These are phyloP conservation scores for Podospora anserina DNA, from an alignment of 495 filamentous ascomycete species.

Conservation along the genomic window DNA sequence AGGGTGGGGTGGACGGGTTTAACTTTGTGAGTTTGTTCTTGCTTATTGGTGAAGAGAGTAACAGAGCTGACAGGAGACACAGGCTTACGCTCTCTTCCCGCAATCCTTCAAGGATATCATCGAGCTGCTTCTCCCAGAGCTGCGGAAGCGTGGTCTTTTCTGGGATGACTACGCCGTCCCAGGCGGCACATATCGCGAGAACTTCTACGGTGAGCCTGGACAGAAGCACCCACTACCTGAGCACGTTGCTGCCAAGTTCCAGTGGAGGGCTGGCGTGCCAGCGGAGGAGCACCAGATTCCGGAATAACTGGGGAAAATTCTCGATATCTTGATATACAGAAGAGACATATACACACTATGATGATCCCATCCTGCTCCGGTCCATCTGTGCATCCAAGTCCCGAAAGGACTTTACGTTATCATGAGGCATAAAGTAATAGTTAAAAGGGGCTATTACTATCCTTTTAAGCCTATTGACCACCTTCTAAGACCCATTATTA, in stretches of 20 bases:
- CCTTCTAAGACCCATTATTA: too few species aligned
- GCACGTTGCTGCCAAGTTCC: constrained; percentile 36
- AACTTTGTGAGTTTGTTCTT: constrained; percentile 40
- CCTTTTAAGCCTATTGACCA: too few species aligned
- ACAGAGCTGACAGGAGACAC: constrained; percentile 6
- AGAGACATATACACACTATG: too few species aligned
- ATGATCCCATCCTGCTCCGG: too few species aligned
- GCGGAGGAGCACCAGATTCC: constrained; percentile 33
- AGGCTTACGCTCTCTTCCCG: constrained; percentile 59
- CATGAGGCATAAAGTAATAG: too few species aligned
- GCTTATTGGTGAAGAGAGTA: neutral
- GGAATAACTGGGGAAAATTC: constrained; percentile 5
- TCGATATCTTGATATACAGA: too few species aligned
- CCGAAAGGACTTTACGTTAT: too few species aligned
- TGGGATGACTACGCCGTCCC: constrained; percentile 49
- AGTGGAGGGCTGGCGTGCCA: constrained; percentile 37
- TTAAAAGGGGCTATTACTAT: too few species aligned
- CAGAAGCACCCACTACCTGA: constrained; percentile 33
- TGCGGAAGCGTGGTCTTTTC: constrained; percentile 53
- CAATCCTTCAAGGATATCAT: constrained; percentile 62
- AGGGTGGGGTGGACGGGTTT: constrained; percentile 51
- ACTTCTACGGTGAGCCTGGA: constrained; percentile 41
- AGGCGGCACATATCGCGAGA: constrained; percentile 52
- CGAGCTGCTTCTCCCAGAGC: constrained; percentile 58
- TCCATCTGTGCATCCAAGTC: too few species aligned